A percentile compares a stretch with the other conserved stretches of the same genome.
Conservation (phyloP, 495 filamentous ascomycete genomes). For the Glonium stellatum region DNA sequence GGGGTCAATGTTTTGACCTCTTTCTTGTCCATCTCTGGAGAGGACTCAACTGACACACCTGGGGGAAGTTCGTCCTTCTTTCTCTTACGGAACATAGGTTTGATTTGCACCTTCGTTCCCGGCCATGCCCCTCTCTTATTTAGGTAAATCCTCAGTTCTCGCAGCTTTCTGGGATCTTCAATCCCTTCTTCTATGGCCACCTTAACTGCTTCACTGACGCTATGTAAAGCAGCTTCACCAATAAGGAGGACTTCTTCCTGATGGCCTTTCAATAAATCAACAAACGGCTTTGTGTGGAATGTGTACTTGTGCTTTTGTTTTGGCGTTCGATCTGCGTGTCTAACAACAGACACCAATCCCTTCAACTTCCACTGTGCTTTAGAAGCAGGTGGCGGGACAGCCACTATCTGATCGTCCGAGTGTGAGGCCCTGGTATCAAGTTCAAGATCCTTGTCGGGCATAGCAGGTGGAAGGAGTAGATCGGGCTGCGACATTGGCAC, state of each 20-base stretch:
- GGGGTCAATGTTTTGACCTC: constrained; percentile 4
- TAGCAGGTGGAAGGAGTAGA: constrained; percentile 10
- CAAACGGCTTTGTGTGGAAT: constrained; percentile 93
- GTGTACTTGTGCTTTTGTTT: constrained; percentile 99
- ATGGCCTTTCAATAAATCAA: constrained; percentile 86
- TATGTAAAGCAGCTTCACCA: constrained; percentile 81
- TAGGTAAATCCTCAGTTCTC: constrained; percentile 71
- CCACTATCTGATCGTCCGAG: constrained; percentile 33
- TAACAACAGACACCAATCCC: constrained; percentile 93
- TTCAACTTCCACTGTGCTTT: constrained; percentile 98
- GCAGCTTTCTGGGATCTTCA: constrained; percentile 83
- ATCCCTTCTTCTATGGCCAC: constrained; percentile 65
- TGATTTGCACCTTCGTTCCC: constrained; percentile 97
- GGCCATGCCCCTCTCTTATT: constrained; percentile 88
- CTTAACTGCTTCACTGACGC: constrained; percentile 78
- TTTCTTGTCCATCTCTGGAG: constrained; percentile 19
- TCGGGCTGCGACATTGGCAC: constrained; percentile 22
- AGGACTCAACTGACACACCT: constrained; percentile 23
- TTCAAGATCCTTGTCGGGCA: constrained; percentile 7
- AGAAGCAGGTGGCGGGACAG: constrained; percentile 69
- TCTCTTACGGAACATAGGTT: constrained; percentile 90
- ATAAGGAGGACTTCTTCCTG: constrained; percentile 94
- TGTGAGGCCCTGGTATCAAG: constrained; percentile 13
- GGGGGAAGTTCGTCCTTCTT: constrained; percentile 50
- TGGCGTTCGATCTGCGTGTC: constrained; percentile 92